These are phyloP conservation scores for Clathrus columnatus DNA, from an alignment of 768 basidiomycete genomes.

Conservation along the genomic window DNA sequence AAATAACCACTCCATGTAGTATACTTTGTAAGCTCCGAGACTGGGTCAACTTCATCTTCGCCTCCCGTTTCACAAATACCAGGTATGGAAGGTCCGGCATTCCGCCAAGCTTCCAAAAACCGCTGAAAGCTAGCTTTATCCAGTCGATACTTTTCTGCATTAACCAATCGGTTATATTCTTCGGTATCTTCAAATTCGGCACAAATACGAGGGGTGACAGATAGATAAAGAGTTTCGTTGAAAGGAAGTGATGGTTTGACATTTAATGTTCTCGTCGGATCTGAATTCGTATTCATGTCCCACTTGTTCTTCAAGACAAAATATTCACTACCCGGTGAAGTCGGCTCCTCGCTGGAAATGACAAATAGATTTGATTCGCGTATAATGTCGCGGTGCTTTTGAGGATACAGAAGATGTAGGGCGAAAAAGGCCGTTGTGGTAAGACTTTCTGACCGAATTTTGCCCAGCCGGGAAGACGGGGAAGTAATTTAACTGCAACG, in stretches of 20 bases:
- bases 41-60: neutral
- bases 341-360: neutral
- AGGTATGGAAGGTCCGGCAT: neutral
- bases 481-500: neutral
- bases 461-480: neutral
- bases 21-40: too few relatives aligned
- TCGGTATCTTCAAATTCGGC: neutral
- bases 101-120: neutral
- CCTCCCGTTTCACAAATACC: neutral
- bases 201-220: neutral
- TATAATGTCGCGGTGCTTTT: neutral
- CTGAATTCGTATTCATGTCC: too few relatives aligned
- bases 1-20: neutral
- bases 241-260: neutral
- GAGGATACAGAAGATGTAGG: neutral
- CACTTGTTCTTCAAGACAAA: neutral
- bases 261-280: neutral
- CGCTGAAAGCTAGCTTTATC: neutral
- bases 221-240: neutral
- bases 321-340: neutral
- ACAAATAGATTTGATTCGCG: neutral
- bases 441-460: neutral
- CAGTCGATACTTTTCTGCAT: neutral
- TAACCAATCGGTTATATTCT: neutral
- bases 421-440: neutral